phyloP scores from a whole-genome alignment of 257 asterid genomes.

The Haberlea rhodopensis region DNA sequence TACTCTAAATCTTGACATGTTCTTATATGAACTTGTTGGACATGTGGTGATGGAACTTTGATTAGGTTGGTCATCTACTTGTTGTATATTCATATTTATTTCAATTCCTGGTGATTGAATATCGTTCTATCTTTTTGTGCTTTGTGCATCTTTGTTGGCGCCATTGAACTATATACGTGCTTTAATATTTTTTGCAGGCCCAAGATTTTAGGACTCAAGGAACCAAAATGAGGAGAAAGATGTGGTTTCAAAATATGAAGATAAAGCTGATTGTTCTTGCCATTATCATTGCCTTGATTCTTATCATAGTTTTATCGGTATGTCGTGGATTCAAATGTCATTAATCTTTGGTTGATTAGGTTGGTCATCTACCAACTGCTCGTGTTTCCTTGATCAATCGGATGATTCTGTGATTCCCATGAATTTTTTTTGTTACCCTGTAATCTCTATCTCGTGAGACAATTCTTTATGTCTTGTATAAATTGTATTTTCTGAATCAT shows the following conservation, averaged over 20 bases:
- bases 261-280: constrained; percentile 90
- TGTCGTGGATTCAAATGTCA: constrained; percentile 80
- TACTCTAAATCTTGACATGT: background rate
- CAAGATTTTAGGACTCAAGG: constrained; percentile 97
- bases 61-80: background rate
- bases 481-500: background rate
- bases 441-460: background rate
- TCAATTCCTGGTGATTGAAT: background rate
- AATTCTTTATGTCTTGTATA: background rate
- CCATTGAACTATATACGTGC: constrained; percentile 8
- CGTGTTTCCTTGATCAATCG: background rate
- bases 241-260: constrained; percentile 96
- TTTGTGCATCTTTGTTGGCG: background rate
- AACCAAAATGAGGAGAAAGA: constrained; percentile 84
- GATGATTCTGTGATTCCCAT: background rate
- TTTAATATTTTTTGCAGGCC: constrained; percentile 45
- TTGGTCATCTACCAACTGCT: background rate
- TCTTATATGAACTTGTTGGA: background rate
- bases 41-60: background rate
- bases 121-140: background rate
- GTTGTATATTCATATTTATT: no score
- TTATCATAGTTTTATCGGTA: constrained; percentile 77
- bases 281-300: constrained; percentile 78
- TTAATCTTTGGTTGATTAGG: constrained; percentile 4
- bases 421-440: constrained; percentile 4